Evolutionary conservation across 768 basidiomycete genomes (phyloP), one percentile per base, ranked within the genome.

Genomic region (Pluteus cervinus): DNA sequence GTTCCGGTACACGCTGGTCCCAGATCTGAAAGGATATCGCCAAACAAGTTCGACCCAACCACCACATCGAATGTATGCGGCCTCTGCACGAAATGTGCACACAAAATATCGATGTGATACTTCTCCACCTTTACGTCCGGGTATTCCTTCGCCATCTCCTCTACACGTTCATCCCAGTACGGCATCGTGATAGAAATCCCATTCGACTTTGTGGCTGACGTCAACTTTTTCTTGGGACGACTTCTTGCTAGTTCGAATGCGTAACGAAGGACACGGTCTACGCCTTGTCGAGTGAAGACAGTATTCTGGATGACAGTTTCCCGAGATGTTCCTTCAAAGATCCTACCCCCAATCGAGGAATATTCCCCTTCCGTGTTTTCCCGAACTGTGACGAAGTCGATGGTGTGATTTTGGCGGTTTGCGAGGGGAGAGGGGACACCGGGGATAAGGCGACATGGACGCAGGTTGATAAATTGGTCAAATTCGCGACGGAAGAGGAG

Each of bases 321-420:
- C 23, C 64, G 52, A 10, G 60, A 59, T 15, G 64, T 68, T 26
- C 60, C 63, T 41, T 59, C 54, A 39, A 64, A 64, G n/a, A 64
- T 64, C 37, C 61, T 47, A 39, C 73, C 56, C 49, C 71, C 56
- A 43, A 71, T 66, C 5, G 65, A 67, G n/a, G 69, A 68, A 49
- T 73, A 75, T 48, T 74, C 71, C 35, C 75, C 75, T 46, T 77
- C 75, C 7, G 66, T 70, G 47, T 77, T 77, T 52, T 77, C 75
- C 30, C 75, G 60, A 8, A 75, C 69, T 25, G 73, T 74, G 37
- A 69, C 56, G 57, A 73, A 75, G 50, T 77, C 71, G 33, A 75
- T 66, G 1, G 65, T 55, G 39, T 63, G 61, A 1, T 50, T 54
- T 11, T 49, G 55, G 28, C 66, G 60, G 39, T 66, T 66, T n/a